Evolutionary conservation across 2,329 filamentous ascomycete species (phyloP).

Genomic region (Helotiales sp.): DNA sequence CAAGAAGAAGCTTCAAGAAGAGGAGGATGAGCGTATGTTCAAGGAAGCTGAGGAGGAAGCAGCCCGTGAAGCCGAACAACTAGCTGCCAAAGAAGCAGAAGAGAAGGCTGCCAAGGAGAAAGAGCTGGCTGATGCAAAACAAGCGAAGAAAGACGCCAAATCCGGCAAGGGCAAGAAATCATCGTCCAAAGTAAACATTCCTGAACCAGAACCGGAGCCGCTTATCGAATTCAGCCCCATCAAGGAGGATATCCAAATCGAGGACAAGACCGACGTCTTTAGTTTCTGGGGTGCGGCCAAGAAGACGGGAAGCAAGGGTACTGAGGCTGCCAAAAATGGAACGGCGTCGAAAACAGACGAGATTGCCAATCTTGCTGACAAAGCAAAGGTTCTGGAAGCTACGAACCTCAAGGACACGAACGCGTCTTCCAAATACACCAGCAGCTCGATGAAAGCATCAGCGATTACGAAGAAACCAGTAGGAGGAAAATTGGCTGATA

Average conservation of each 20-base stretch:
- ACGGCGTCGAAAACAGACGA: constrained; percentile 40
- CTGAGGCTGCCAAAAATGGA: constrained; percentile 37
- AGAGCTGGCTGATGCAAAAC: constrained; percentile 38
- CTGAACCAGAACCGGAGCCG: constrained; percentile 25
- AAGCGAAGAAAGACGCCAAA: constrained; percentile 36
- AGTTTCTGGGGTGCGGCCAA: constrained; percentile 58
- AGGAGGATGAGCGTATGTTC: constrained; percentile 35
- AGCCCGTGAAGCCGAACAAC: constrained; percentile 38
- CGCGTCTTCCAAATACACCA: constrained; percentile 39
- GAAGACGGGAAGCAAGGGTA: constrained; percentile 38
- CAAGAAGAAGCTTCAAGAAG: constrained; percentile 39
- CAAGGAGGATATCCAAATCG: constrained; percentile 36
- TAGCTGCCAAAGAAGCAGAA: constrained; percentile 39
- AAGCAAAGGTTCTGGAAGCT: constrained; percentile 49
- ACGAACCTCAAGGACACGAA: constrained; percentile 42
- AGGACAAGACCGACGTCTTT: constrained; percentile 41
- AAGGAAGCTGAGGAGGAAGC: constrained; percentile 38
- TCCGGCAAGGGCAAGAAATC: constrained; percentile 39
- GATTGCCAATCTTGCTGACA: constrained; percentile 50
- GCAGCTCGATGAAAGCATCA: constrained; percentile 42
- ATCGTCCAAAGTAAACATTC: constrained; percentile 20
- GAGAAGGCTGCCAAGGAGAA: constrained; percentile 39
- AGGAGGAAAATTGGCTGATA: constrained; percentile 55
- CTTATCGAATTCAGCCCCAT: constrained; percentile 36
- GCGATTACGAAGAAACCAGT: constrained; percentile 46